Conservation (phyloP, 805 yeast genomes). For the Lachancea mirantina region DNA sequence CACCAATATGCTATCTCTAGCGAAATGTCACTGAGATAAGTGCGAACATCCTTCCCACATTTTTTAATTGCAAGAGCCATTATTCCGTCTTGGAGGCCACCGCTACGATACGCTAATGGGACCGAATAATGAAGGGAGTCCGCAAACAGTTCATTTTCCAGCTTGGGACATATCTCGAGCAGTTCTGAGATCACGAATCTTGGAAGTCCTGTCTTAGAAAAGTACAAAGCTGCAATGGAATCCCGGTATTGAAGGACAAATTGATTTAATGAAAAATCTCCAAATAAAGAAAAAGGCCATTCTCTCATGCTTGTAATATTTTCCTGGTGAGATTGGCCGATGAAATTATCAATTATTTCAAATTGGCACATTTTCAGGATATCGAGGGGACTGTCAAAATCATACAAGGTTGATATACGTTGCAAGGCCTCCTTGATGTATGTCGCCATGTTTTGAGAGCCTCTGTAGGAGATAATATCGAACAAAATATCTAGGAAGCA, state of each 20-base stretch:
- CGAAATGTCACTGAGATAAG: neutral
- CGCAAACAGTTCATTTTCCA: slow-evolving; percentile 11
- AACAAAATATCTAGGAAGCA: no score
- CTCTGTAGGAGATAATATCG: no score
- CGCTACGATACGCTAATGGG: slow-evolving; percentile 15
- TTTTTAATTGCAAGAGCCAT: slow-evolving; percentile 8
- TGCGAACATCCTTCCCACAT: slow-evolving; percentile 10
- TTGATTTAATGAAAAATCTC: slow-evolving; percentile 9
- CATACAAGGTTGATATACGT: slow-evolving; percentile 6
- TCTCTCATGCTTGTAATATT: slow-evolving; percentile 15
- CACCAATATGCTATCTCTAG: slow-evolving; percentile 7
- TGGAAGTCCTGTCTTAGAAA: slow-evolving; percentile 13
- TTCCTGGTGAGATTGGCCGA: no score
- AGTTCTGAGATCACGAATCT: slow-evolving; percentile 11
- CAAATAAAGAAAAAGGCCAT: slow-evolving; percentile 21
- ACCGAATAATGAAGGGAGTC: slow-evolving; percentile 13
- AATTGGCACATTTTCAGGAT: slow-evolving; percentile 21
- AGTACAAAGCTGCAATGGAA: slow-evolving; percentile 18
- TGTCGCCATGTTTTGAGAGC: no score
- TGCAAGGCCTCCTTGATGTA: slow-evolving; percentile 10
- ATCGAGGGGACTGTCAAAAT: slow-evolving; percentile 4
- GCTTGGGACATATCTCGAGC: slow-evolving; percentile 3
- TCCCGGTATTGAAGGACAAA: slow-evolving; percentile 12
- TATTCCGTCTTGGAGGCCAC: slow-evolving; percentile 11
- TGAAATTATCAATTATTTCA: slow-evolving; percentile 19